Percentiles rank a stretch among this genome's conserved stretches.
These are phyloP conservation scores for Zoysia matrella DNA, from an alignment of 202 grass and related monocot species.

Conservation along the genomic window DNA sequence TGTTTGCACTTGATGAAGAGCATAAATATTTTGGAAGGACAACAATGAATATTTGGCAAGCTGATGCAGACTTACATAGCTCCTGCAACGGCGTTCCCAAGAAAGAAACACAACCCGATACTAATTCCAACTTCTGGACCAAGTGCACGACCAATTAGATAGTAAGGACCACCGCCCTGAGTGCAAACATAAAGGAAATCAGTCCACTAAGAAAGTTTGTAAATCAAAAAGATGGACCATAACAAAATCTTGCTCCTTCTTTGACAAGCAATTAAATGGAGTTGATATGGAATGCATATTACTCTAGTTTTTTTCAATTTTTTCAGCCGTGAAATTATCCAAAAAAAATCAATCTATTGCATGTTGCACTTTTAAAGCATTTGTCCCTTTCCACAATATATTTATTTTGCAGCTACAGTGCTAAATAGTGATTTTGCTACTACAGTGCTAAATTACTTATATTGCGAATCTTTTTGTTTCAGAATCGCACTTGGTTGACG, in stretches of 20 bases:
- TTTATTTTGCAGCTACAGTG: too few relatives aligned
- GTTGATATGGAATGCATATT: constrained; percentile 5
- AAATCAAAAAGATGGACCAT: neutral
- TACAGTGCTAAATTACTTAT: too few relatives aligned
- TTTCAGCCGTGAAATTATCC: neutral
- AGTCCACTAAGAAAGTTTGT: neutral
- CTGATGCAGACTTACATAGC: constrained; percentile 71
- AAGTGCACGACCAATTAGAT: constrained; percentile 91
- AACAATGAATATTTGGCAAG: neutral
- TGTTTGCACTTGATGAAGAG: neutral
- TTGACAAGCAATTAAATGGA: neutral
- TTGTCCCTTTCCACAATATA: too few relatives aligned
- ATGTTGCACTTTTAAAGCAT: neutral
- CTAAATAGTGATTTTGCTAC: too few relatives aligned
- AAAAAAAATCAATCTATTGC: neutral
- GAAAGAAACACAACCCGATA: constrained; percentile 96
- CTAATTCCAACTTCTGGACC: constrained; percentile 99
- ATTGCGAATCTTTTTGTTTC: too few relatives aligned
- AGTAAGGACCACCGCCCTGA: constrained; percentile 95
- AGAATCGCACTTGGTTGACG: too few relatives aligned
- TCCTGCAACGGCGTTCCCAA: constrained; percentile 98
- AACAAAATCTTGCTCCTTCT: neutral
- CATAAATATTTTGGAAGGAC: neutral
- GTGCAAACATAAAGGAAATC: neutral
- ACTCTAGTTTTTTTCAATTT: neutral